Conservation (phyloP, 1,139 yeast species). For the Pichia sp. region DNA sequence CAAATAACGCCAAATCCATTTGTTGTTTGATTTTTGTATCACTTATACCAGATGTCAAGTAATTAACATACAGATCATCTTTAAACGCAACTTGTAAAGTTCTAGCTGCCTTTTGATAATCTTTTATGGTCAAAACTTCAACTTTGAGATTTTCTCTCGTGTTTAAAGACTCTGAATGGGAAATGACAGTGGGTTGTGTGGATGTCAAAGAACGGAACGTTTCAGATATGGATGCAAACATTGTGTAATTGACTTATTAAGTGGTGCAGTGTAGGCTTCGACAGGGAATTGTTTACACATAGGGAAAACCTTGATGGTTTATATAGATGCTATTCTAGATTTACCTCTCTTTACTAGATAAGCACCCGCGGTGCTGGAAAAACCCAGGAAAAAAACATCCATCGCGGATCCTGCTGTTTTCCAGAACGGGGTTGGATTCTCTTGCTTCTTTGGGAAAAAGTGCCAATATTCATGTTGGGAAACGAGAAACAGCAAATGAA, state of each 20-base stretch:
- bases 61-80: slow-evolving; percentile 45
- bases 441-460: background rate
- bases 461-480: background rate
- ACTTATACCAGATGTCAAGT: slow-evolving; percentile 38
- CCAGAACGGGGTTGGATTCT: background rate
- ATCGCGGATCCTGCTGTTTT: background rate
- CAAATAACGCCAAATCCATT: slow-evolving; percentile 46
- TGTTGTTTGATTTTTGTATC: slow-evolving; percentile 30
- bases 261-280: too few relatives aligned
- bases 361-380: background rate
- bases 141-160: slow-evolving; percentile 16
- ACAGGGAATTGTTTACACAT: too few relatives aligned
- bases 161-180: background rate
- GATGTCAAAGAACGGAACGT: background rate
- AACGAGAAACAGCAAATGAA: background rate
- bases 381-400: background rate
- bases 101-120: slow-evolving; percentile 48
- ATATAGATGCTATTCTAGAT: too few relatives aligned
- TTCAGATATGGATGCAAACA: background rate
- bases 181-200: background rate
- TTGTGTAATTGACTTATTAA: background rate
- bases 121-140: slow-evolving; percentile 31
- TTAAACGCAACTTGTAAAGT: slow-evolving; percentile 49
- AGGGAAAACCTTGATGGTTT: background rate
- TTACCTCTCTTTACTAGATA: too few relatives aligned